Percentiles rank a stretch among this genome's conserved stretches.
These are phyloP conservation scores for Blastosporella zonata DNA, from an alignment of 1,284 basidiomycete species.

Conservation along the genomic window DNA sequence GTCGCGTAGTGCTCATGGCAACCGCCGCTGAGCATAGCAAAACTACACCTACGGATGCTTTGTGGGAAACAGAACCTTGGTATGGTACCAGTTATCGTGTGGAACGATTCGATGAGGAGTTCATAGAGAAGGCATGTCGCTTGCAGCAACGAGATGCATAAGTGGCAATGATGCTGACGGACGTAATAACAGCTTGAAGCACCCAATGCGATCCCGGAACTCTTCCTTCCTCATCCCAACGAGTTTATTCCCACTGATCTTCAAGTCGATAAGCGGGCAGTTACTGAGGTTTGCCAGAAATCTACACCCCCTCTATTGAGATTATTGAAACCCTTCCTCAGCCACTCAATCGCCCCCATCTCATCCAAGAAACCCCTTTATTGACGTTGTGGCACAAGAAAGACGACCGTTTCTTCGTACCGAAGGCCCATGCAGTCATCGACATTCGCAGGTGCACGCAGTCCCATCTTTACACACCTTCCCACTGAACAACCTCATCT, in stretches of 20 bases:
- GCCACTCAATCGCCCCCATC: slow-evolving; percentile 72
- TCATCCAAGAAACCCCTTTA: slow-evolving; percentile 70
- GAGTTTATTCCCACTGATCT: slow-evolving; percentile 89
- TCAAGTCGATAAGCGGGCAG: slow-evolving; percentile 73
- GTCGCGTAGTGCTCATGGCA: slow-evolving; percentile 79
- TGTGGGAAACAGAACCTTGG: slow-evolving; percentile 77
- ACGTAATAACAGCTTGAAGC: slow-evolving; percentile 47
- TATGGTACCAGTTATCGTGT: slow-evolving; percentile 86
- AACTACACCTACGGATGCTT: slow-evolving; percentile 39
- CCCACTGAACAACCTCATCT: slow-evolving; percentile 6
- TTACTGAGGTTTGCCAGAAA: slow-evolving; percentile 46
- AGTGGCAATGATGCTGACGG: not conserved
- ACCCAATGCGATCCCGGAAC: slow-evolving; percentile 61
- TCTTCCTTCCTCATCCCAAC: slow-evolving; percentile 84
- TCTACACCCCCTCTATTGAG: slow-evolving; percentile 1
- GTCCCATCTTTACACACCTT: slow-evolving; percentile 4
- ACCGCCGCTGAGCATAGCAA: slow-evolving; percentile 65
- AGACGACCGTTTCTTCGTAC: slow-evolving; percentile 94
- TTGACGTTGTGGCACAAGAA: slow-evolving; percentile 93
- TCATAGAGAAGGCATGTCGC: slow-evolving; percentile 55
- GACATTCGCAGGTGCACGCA: slow-evolving; percentile 64
- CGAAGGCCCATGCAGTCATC: slow-evolving; percentile 75
- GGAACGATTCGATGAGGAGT: slow-evolving; percentile 62
- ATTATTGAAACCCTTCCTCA: slow-evolving; percentile 27
- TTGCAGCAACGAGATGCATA: not conserved